Evolutionary conservation across 768 basidiomycete genomes (phyloP).

Genomic region (Guyanaporus albipodus): DNA sequence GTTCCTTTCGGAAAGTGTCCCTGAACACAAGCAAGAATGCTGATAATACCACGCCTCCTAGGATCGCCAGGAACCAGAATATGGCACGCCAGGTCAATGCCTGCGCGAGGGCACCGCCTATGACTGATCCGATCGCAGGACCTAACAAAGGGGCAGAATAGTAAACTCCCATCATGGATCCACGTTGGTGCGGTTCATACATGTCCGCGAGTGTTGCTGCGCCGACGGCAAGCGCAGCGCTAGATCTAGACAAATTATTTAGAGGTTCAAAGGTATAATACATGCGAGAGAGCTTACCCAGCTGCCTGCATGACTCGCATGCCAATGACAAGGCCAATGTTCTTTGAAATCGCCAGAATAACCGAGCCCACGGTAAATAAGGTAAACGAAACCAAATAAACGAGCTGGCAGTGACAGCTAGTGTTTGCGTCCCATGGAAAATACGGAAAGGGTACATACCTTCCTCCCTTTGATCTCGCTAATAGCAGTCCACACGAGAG

Average conservation of each 20-base stretch:
- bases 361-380: conserved; percentile 55
- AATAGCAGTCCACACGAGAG: conserved; percentile 31
- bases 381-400: conserved; percentile 51
- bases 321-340: conserved; percentile 56
- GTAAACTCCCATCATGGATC: conserved; percentile 77
- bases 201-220: conserved; percentile 73
- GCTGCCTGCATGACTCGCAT: conserved; percentile 65
- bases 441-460: conserved; percentile 31
- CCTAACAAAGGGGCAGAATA: conserved; percentile 79
- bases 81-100: conserved; percentile 75
- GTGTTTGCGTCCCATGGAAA: neutral
- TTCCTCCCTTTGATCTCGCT: conserved; percentile 68
- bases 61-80: conserved; percentile 79
- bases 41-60: conserved; percentile 50
- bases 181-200: conserved; percentile 70
- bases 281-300: conserved; percentile 40
- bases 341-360: conserved; percentile 54
- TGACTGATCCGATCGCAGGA: conserved; percentile 60
- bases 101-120: conserved; percentile 68
- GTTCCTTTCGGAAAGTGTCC: conserved; percentile 82
- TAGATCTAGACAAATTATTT: conserved; percentile 39
- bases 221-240: conserved; percentile 70
- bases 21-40: conserved; percentile 69
- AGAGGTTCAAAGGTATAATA: neutral
- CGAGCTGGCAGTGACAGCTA: conserved; percentile 34